A percentile compares a stretch with the other conserved stretches of the same genome.
phyloP scores from a whole-genome alignment of 2,329 filamentous ascomycete species.

The Didymella glomerata region DNA sequence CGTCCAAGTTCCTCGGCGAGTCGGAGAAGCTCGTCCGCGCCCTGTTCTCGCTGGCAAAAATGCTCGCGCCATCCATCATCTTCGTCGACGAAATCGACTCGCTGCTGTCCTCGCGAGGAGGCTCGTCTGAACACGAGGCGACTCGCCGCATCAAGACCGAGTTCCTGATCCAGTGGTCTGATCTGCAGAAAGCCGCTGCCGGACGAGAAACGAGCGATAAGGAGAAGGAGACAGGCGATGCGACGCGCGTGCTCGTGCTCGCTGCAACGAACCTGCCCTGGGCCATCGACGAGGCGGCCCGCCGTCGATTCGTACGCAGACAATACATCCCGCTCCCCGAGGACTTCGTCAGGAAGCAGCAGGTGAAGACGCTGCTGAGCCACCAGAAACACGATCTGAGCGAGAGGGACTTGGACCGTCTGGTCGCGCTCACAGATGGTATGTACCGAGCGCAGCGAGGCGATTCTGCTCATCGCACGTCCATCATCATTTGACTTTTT shows the following conservation, averaged over 20 bases:
- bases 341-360: conserved; percentile 77
- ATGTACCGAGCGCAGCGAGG: conserved; percentile 24
- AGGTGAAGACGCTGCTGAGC: conserved; percentile 79
- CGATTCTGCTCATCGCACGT: too few relatives aligned
- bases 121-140: conserved; percentile 88
- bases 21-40: conserved; percentile 96
- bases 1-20: conserved; percentile 94
- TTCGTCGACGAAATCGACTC: conserved; percentile 99
- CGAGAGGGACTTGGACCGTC: conserved; percentile 72
- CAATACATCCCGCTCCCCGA: conserved; percentile 98
- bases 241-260: conserved; percentile 87
- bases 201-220: conserved; percentile 75
- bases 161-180: conserved; percentile 97
- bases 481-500: not conserved
- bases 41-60: conserved; percentile 87
- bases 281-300: conserved; percentile 96
- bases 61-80: conserved; percentile 91
- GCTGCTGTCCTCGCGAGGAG: conserved; percentile 82
- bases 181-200: conserved; percentile 88
- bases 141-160: conserved; percentile 96
- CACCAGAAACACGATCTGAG: conserved; percentile 86
- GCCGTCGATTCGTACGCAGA: conserved; percentile 86
- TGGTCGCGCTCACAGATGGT: conserved; percentile 89
- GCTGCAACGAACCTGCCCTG: conserved; percentile 96
- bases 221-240: conserved; percentile 77